Evolutionary conservation across 768 basidiomycete species (phyloP).

Genomic region (Naematelia aurantialba): DNA sequence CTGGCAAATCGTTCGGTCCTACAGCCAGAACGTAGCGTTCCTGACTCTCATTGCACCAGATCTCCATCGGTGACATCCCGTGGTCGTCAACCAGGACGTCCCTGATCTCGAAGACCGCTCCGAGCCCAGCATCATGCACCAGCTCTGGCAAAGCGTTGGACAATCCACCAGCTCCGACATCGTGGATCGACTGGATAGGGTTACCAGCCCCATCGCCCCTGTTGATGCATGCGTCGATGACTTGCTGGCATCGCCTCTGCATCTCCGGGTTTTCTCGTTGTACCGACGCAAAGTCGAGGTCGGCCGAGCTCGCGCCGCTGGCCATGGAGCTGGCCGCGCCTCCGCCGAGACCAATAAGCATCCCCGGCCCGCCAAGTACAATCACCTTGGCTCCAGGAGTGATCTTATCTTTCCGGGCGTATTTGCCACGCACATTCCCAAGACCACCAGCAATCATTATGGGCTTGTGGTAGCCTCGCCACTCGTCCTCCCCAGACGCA

Average conservation of each 20-base stretch:
- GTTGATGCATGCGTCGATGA: slow-evolving; percentile 84
- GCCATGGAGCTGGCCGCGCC: slow-evolving; percentile 94
- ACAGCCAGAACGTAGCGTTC: slow-evolving; percentile 96
- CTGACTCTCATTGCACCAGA: slow-evolving; percentile 99
- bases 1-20: slow-evolving; percentile 58
- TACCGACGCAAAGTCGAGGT: slow-evolving; percentile 94
- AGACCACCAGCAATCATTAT: slow-evolving; percentile 99
- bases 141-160: slow-evolving; percentile 96
- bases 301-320: slow-evolving; percentile 82
- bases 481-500: slow-evolving; percentile 53
- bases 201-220: slow-evolving; percentile 56
- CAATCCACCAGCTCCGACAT: slow-evolving; percentile 94
- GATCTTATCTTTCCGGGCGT: slow-evolving; percentile 74
- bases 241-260: slow-evolving; percentile 94
- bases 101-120: slow-evolving; percentile 87
- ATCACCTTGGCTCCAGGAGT: slow-evolving; percentile 78
- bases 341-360: slow-evolving; percentile 94
- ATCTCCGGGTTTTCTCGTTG: slow-evolving; percentile 98
- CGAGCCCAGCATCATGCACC: slow-evolving; percentile 91
- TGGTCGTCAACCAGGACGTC: slow-evolving; percentile 87
- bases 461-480: slow-evolving; percentile 93
- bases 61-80: slow-evolving; percentile 98
- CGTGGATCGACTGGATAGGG: slow-evolving; percentile 94
- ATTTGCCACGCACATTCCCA: slow-evolving; percentile 82
- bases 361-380: slow-evolving; percentile 90